A percentile compares a stretch with the other conserved stretches of the same genome.
Evolutionary conservation across 2,329 filamentous ascomycete genomes (phyloP).

Genomic region (Reticulascus tulasneorum): DNA sequence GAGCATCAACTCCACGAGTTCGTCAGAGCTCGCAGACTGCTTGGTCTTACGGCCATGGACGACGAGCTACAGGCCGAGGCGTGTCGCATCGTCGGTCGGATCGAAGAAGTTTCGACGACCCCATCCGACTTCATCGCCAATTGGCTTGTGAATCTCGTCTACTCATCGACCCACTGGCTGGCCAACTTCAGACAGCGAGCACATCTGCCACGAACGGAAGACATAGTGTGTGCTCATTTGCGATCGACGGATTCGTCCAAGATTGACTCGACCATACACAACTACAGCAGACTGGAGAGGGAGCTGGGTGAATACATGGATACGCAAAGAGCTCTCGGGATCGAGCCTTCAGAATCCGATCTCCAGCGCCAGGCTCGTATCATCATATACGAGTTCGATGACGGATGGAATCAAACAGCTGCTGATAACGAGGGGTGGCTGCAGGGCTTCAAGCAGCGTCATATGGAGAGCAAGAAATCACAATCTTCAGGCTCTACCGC

Average conservation of each 20-base stretch:
- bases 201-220: constrained; percentile 53
- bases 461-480: constrained; percentile 20
- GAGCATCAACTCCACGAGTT: constrained; percentile 52
- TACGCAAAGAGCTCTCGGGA: constrained; percentile 38
- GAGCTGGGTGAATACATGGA: constrained; percentile 52
- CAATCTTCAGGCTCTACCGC: no score
- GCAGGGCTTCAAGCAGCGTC: constrained; percentile 45
- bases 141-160: constrained; percentile 53
- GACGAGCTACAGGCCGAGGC: constrained; percentile 57
- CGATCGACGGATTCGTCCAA: constrained; percentile 50
- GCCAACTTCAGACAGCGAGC: constrained; percentile 52
- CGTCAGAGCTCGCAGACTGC: constrained; percentile 43
- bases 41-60: constrained; percentile 58
- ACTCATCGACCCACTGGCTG: constrained; percentile 50
- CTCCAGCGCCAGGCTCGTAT: constrained; percentile 55
- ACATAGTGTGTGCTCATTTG: constrained; percentile 43
- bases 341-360: constrained; percentile 48
- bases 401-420: constrained; percentile 61
- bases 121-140: constrained; percentile 49
- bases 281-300: constrained; percentile 50
- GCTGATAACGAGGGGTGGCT: constrained; percentile 55
- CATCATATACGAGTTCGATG: constrained; percentile 59
- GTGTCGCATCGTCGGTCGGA: constrained; percentile 52
- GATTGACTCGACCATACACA: constrained; percentile 58
- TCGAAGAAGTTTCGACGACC: constrained; percentile 47